Base-by-base conservation (phyloP, 2,329 filamentous ascomycete species). In the Ophiostoma tasmaniense region DNA sequence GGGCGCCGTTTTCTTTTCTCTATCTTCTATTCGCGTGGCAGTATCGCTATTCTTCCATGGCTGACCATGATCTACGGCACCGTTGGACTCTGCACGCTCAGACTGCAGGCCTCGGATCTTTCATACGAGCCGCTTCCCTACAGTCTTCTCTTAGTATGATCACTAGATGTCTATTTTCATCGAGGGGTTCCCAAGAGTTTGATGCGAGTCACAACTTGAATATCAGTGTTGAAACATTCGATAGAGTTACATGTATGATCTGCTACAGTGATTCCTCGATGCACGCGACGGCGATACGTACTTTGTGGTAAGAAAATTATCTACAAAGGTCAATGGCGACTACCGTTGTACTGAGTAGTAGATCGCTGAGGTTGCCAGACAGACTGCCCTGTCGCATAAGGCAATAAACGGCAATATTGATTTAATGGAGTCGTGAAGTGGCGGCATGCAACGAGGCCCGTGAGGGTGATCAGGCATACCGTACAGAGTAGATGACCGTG, bases 351-450 rank as follows among this genome's bases (percentile, higher is more conserved):
- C 14, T 20, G 6, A 1, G 14, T 14, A 39, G 6, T 17, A 45
- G 39, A 45, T 45, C 39, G 39, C 50, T 8, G 22, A 25, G 28
- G 28, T 33, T 30, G 28, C 59, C 59, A 33, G 33, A 33, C 5
- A n/a, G 25, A 22, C 35, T 35, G 42, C 50, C 65, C 65, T 55
- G 39, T 61, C 42, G 66, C 66, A 67, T 67, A 39, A 67, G 7
- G 59, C 30, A 64, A 37, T 64, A 20, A 35, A 22, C 28, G 25
- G 8, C 50, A 62, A 67, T 67, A 14, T 35, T 42, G 35, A 52
- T 14, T 45, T 45, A 20, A 45, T 45, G 14, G 33, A 33, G 33
- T 33, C 37, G 37, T 39, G 8, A 39, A 6, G 17, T 20, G 42
- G 42, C 42, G 7, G 42, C 42, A n/a, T 45, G 42, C 42, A 45